These are phyloP conservation scores for Ampelocalamus luodianensis DNA, from an alignment of 176 grass and related monocot genomes.

Conservation along the genomic window DNA sequence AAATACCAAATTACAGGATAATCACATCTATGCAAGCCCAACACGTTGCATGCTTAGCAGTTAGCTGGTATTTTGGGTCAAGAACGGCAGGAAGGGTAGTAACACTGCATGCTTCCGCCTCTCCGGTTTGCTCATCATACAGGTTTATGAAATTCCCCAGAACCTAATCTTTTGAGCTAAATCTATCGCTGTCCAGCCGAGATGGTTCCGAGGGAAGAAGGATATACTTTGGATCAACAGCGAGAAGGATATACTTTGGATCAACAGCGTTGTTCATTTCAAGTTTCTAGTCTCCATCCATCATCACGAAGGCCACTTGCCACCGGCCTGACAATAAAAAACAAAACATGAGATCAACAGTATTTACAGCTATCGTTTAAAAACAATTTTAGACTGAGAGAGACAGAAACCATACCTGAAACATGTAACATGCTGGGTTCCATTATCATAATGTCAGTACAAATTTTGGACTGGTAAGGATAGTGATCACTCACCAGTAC, in stretches of 20 bases:
- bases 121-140: slow-evolving; percentile 52
- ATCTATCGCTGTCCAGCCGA: not conserved
- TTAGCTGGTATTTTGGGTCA: slow-evolving; percentile 22
- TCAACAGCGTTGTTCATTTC: slow-evolving; percentile 34
- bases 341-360: not conserved
- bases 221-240: no score
- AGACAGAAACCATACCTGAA: slow-evolving; percentile 30
- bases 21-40: slow-evolving; percentile 15
- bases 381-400: slow-evolving; percentile 17
- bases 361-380: not conserved
- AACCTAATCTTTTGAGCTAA: slow-evolving; percentile 30
- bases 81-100: slow-evolving; percentile 47
- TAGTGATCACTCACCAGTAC: slow-evolving; percentile 17
- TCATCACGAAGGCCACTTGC: slow-evolving; percentile 50
- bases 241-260: slow-evolving; percentile 26
- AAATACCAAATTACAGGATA: slow-evolving; percentile 23
- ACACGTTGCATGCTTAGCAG: slow-evolving; percentile 4
- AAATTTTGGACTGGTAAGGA: not conserved
- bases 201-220: slow-evolving; percentile 7
- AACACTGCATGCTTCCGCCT: slow-evolving; percentile 57
- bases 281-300: slow-evolving; percentile 42
- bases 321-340: slow-evolving; percentile 49
- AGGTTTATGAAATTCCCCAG: slow-evolving; percentile 48
- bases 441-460: slow-evolving; percentile 7
- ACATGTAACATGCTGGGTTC: slow-evolving; percentile 8